Conservation (phyloP, 2,329 filamentous ascomycete species). For the Venturia nashicola region DNA sequence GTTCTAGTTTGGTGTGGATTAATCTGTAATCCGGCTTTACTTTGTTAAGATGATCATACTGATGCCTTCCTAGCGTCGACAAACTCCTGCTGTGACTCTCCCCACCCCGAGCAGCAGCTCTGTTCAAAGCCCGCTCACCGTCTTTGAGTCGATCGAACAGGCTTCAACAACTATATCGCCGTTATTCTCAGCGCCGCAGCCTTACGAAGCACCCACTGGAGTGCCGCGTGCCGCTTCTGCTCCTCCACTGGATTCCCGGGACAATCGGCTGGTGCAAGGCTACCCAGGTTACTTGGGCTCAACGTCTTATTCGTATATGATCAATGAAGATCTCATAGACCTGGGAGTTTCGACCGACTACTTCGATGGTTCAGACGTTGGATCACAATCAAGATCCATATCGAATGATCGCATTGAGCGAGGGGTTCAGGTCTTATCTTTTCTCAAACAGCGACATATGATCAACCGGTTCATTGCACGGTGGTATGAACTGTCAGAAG, state of each 20-base stretch:
- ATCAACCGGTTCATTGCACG: conserved; percentile 22
- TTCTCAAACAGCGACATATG: conserved; percentile 18
- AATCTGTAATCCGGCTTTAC: not conserved
- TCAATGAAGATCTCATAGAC: conserved; percentile 8
- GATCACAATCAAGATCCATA: conserved; percentile 12
- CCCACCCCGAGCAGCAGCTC: not conserved
- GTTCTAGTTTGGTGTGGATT: not conserved
- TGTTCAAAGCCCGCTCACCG: not conserved
- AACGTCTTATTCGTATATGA: conserved; percentile 9
- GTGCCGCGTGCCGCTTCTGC: not conserved
- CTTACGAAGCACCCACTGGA: not conserved
- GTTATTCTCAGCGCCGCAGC: not conserved
- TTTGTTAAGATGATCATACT: not conserved
- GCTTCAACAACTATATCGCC: not conserved
- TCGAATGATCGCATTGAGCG: conserved; percentile 17
- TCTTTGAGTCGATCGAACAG: not conserved
- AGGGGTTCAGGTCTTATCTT: conserved; percentile 17
- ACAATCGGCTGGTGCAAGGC: not conserved
- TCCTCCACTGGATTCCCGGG: not conserved
- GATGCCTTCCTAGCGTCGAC: not conserved
- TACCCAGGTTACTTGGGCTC: conserved; percentile 4
- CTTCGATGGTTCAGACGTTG: conserved; percentile 6
- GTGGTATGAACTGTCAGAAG: conserved; percentile 20
- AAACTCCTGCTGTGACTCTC: not conserved
- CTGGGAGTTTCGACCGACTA: conserved; percentile 1